Base-by-base conservation (phyloP, 2,329 filamentous ascomycete genomes). In the Orbilia blumenaviensis region DNA sequence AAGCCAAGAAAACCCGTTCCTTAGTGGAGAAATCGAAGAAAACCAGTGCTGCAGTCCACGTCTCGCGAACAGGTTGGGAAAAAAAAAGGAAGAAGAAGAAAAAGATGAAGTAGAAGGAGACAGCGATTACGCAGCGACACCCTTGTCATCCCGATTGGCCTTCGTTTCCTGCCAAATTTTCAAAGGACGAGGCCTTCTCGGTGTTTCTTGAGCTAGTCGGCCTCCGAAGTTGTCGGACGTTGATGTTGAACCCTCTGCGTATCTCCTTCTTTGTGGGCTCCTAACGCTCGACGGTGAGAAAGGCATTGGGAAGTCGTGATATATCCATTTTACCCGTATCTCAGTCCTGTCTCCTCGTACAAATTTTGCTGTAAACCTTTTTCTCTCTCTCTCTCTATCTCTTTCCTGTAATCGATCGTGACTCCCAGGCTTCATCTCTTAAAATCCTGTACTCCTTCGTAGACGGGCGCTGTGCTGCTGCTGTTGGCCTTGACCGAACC, bases 11-110 rank as follows among this genome's bases (percentile, higher is more conserved):
- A 54, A 54, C 12, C 52, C 32, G 38, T 38, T 56, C 32, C 52
- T 36, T 25, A 38, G 52, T 56, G 52, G 52, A 56, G 52, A 56
- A 54, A 29, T 32, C 46, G 23, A 50, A 21, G 6, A 8, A 34
- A 27, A 54, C 14, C 46, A n/a, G n/a, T 16, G 44, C 48, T 56
- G 52, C 52, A 56, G 52, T 56, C 52, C 52, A 56, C 52, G 52
- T 56, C 54, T 74, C 69, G 56, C 46, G 52, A 62, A 58, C 63
- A 74, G 69, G 69, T 74, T 74, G 69, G 62, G 69, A 66, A 66
- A 27, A 50, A 66, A 54, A 27, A 41, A 29, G 21, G 23, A n/a
- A 44, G 16, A 41, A 61, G 50, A 18, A 50, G 29, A 27, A 34
- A 41, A n/a, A n/a, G n/a, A n/a, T n/a, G n/a, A n/a, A n/a, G n/a